Evolutionary conservation across 768 basidiomycete genomes (phyloP).

Genomic region (Naganishia onofrii): DNA sequence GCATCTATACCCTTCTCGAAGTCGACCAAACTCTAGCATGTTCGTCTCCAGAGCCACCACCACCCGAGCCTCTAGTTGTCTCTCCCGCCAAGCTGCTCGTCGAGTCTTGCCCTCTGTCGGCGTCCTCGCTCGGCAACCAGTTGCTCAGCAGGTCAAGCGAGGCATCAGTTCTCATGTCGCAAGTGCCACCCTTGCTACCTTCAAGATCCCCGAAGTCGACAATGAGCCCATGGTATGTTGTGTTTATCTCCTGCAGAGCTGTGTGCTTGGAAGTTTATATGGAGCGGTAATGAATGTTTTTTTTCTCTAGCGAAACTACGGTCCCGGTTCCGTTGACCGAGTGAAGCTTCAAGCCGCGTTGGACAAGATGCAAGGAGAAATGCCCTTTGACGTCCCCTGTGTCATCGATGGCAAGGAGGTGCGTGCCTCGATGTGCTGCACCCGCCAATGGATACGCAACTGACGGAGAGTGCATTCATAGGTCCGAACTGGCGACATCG

Average conservation of each 20-base stretch:
- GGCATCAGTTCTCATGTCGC: conserved; percentile 25
- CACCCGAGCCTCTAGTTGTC: conserved; percentile 5
- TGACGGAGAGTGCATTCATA: conserved; percentile 52
- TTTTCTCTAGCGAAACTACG: conserved; percentile 66
- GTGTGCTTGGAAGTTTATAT: too few species aligned
- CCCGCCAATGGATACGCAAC: too few species aligned
- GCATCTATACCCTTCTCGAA: neutral
- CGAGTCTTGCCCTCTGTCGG: conserved; percentile 7
- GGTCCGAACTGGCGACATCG: conserved; percentile 73
- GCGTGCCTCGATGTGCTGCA: neutral
- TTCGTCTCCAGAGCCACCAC: conserved; percentile 21
- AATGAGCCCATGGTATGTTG: conserved; percentile 88
- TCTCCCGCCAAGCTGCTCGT: conserved; percentile 9
- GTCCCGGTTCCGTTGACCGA: conserved; percentile 74
- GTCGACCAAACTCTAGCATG: neutral
- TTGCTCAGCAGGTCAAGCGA: conserved; percentile 9
- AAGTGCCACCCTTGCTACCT: conserved; percentile 63
- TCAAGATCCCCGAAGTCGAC: conserved; percentile 77
- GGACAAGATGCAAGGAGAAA: conserved; percentile 71
- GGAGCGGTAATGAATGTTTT: neutral
- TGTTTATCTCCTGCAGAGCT: too few species aligned
- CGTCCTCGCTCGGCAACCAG: conserved; percentile 15
- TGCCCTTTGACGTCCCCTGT: conserved; percentile 90
- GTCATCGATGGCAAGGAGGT: conserved; percentile 78
- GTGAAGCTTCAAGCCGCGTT: conserved; percentile 68